Conservation (phyloP, 306 rosid genomes). For the Glycine soja region DNA sequence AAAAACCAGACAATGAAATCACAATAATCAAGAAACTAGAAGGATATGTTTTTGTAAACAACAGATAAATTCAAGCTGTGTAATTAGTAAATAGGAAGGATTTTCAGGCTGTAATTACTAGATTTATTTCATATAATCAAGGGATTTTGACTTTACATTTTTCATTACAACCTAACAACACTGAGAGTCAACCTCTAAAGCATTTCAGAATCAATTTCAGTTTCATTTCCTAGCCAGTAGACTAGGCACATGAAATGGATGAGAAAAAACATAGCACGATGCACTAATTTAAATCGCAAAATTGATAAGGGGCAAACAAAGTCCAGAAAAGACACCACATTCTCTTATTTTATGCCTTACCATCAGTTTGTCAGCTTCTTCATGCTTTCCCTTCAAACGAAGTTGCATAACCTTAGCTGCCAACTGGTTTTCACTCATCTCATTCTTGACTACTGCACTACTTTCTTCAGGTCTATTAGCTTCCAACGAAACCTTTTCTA, state of each 20-base stretch:
- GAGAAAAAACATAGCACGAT: not conserved
- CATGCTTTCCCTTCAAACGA: conserved; percentile 89
- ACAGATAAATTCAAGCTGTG: not conserved
- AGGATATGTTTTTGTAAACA: conserved; percentile 27
- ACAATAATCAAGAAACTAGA: conserved; percentile 40
- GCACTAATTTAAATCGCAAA: not conserved
- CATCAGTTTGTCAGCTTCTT: conserved; percentile 85
- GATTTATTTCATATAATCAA: not conserved
- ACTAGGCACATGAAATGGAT: conserved; percentile 1
- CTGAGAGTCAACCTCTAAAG: not conserved
- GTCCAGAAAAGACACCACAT: not conserved
- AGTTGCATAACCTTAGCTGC: conserved; percentile 98
- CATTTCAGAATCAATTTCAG: not conserved
- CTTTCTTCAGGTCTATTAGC: conserved; percentile 50
- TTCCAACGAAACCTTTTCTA: conserved; percentile 46
- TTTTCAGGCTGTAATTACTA: not conserved
- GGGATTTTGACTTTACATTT: not conserved
- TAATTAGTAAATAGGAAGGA: not conserved
- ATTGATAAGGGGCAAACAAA: not conserved
- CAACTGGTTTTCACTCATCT: conserved; percentile 83
- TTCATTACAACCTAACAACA: not conserved
- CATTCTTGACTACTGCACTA: conserved; percentile 49
- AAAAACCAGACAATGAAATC: conserved; percentile 8
- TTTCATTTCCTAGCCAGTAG: not conserved
- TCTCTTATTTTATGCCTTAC: conserved; percentile 53